A percentile compares a stretch with the other conserved stretches of the same genome.
Evolutionary conservation across 2,329 filamentous ascomycete species (phyloP).

Genomic region (Venturia asperata): DNA sequence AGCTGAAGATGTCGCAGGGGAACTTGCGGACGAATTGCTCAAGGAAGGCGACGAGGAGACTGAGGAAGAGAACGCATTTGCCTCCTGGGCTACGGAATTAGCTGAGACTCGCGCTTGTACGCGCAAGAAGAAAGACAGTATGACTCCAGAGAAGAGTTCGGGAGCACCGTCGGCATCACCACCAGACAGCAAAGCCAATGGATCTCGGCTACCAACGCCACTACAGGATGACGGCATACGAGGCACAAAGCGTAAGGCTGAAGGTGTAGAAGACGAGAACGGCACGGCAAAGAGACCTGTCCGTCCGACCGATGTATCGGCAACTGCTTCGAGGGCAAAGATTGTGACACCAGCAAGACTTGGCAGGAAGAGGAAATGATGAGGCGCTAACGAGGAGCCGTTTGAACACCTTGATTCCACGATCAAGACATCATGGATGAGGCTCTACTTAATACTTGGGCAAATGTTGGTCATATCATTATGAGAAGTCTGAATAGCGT

Average conservation of each 20-base stretch:
- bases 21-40: conserved; percentile 17
- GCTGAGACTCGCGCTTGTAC: conserved; percentile 8
- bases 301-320: conserved; percentile 7
- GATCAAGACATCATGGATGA: background rate
- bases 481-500: background rate
- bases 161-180: conserved; percentile 8
- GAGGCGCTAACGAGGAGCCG: background rate
- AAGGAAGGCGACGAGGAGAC: conserved; percentile 11
- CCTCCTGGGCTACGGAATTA: conserved; percentile 3
- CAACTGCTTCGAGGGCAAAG: conserved; percentile 12
- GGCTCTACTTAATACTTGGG: background rate
- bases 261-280: background rate
- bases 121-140: background rate
- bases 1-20: conserved; percentile 16
- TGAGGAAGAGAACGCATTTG: conserved; percentile 3
- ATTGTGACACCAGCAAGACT: background rate
- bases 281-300: background rate
- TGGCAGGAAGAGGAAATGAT: conserved; percentile 4
- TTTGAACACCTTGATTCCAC: background rate
- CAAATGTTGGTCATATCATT: background rate
- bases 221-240: background rate
- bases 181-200: background rate
- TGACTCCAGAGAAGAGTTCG: background rate
- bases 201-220: background rate
- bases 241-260: conserved; percentile 17